phyloP scores from a whole-genome alignment of 176 grass and related monocot species.

The Aegilops speltoides region DNA sequence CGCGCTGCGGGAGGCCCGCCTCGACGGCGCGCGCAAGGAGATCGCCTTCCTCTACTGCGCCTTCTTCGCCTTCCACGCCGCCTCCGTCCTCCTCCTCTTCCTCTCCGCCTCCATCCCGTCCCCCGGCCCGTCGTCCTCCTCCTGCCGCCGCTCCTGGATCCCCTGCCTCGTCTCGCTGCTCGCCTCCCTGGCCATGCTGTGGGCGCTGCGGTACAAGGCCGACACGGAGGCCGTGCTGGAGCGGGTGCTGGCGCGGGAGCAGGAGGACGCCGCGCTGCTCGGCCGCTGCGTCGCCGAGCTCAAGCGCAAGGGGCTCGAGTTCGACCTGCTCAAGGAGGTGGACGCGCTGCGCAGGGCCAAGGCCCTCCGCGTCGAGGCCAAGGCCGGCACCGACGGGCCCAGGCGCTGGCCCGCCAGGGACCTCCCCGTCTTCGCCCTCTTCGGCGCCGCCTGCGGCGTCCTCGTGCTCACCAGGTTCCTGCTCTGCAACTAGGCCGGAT shows the following conservation, averaged over 20 bases:
- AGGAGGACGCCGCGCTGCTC: slow-evolving; percentile 79
- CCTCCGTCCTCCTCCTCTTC: slow-evolving; percentile 72
- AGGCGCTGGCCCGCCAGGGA: slow-evolving; percentile 67
- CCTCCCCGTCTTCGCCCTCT: slow-evolving; percentile 56
- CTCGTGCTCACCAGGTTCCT: slow-evolving; percentile 79
- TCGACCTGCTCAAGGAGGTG: slow-evolving; percentile 96
- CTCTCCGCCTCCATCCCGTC: slow-evolving; percentile 9
- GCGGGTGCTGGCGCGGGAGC: slow-evolving; percentile 71
- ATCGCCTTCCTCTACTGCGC: slow-evolving; percentile 79
- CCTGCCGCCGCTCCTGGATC: slow-evolving; percentile 75
- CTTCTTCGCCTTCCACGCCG: slow-evolving; percentile 81
- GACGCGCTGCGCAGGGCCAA: slow-evolving; percentile 88
- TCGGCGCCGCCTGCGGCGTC: slow-evolving; percentile 56
- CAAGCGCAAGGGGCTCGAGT: slow-evolving; percentile 71
- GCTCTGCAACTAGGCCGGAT: slow-evolving; percentile 50
- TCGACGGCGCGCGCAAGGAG: slow-evolving; percentile 68
- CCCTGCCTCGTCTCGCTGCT: slow-evolving; percentile 79
- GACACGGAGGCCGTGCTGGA: slow-evolving; percentile 72
- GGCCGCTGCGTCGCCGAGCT: slow-evolving; percentile 71
- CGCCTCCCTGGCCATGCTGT: slow-evolving; percentile 65
- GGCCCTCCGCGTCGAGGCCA: slow-evolving; percentile 86
- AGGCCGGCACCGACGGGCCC: slow-evolving; percentile 31
- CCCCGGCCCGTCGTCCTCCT: neutral
- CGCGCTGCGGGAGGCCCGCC: slow-evolving; percentile 74
- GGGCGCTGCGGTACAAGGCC: slow-evolving; percentile 91